A percentile compares a stretch with the other conserved stretches of the same genome.
Evolutionary conservation across 352 stramenopile species (phyloP).

Genomic region (Peronospora destructor): DNA sequence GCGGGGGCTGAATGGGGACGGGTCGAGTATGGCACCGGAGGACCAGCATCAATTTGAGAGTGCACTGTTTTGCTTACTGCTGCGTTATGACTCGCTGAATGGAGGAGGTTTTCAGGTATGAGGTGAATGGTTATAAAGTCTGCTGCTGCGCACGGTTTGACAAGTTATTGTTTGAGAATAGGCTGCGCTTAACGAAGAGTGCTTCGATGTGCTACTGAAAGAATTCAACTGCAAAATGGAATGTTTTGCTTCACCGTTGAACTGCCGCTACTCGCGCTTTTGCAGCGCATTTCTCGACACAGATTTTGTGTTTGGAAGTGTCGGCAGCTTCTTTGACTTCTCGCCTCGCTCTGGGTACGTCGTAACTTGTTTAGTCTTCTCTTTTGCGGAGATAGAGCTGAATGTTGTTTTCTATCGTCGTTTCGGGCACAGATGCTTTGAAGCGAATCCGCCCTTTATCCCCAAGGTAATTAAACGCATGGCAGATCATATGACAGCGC

Average conservation of each 20-base stretch:
- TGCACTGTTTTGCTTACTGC: slow-evolving; percentile 81
- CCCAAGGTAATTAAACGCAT: slow-evolving; percentile 88
- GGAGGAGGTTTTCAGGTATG: slow-evolving; percentile 88
- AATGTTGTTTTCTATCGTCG: neutral
- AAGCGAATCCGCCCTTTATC: slow-evolving; percentile 94
- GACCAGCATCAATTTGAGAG: slow-evolving; percentile 51
- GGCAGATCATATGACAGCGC: slow-evolving; percentile 79
- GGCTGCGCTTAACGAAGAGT: slow-evolving; percentile 84
- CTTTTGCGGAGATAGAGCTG: neutral
- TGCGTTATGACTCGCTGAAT: slow-evolving; percentile 91
- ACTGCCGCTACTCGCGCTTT: slow-evolving; percentile 87
- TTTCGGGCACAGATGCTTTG: slow-evolving; percentile 55
- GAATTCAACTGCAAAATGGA: slow-evolving; percentile 91
- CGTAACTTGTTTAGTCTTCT: neutral
- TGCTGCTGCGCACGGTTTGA: neutral
- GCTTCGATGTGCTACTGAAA: slow-evolving; percentile 87
- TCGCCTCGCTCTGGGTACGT: slow-evolving; percentile 64
- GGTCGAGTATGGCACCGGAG: slow-evolving; percentile 16
- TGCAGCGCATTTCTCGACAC: slow-evolving; percentile 88
- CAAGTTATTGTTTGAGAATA: slow-evolving; percentile 9
- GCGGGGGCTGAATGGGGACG: slow-evolving; percentile 13
- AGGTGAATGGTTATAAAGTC: neutral
- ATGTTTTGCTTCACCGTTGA: slow-evolving; percentile 93
- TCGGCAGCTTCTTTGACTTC: slow-evolving; percentile 92
- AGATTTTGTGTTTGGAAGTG: slow-evolving; percentile 84